A percentile compares a stretch with the other conserved stretches of the same genome.
Evolutionary conservation across 768 basidiomycete genomes (phyloP).

Genomic region (Rhodosporidiobolus sp.): DNA sequence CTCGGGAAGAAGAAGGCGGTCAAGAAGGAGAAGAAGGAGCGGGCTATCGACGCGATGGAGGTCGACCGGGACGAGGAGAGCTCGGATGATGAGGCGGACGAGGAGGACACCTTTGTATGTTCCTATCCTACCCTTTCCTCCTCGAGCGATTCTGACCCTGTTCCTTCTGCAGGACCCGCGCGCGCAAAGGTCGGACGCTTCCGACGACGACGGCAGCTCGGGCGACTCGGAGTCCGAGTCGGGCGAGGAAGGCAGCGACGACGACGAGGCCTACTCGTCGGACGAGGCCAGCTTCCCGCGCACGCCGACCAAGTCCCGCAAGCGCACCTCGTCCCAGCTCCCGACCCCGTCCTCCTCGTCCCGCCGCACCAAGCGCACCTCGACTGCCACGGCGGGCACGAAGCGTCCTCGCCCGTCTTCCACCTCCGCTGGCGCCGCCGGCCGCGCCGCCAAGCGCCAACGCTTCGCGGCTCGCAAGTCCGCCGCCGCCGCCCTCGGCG

Average conservation of each 20-base stretch:
- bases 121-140: background rate
- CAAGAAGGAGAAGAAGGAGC: background rate
- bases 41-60: background rate
- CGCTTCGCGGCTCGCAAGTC: background rate
- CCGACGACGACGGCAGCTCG: background rate
- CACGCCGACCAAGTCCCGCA: slow-evolving; percentile 11
- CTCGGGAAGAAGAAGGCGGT: background rate
- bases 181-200: background rate
- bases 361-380: background rate
- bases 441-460: slow-evolving; percentile 19
- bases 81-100: slow-evolving; percentile 38
- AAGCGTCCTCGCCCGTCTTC: slow-evolving; percentile 3
- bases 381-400: background rate
- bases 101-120: slow-evolving; percentile 48
- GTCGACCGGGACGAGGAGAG: slow-evolving; percentile 19
- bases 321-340: background rate
- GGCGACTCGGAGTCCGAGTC: background rate
- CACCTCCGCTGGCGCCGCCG: background rate
- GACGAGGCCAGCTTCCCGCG: background rate
- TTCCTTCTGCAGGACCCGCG: slow-evolving; percentile 3
- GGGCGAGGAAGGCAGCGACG: background rate
- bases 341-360: slow-evolving; percentile 8
- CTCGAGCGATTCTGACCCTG: background rate
- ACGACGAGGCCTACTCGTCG: background rate
- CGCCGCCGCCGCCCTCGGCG: slow-evolving; percentile 42